Conservation (phyloP, 164 flowering plant genomes). For the Annona squamosa region DNA sequence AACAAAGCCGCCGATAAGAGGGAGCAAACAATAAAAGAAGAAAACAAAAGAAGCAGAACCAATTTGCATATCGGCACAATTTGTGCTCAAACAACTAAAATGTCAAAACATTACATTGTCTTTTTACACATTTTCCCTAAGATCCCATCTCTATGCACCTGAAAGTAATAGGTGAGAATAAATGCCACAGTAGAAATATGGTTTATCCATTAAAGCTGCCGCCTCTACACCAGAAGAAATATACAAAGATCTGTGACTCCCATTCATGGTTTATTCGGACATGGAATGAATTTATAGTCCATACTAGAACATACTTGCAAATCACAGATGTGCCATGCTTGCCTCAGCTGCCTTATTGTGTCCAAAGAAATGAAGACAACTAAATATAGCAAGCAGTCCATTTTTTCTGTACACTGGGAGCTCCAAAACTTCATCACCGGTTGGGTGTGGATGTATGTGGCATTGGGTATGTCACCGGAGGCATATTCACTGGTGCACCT, state of each 20-base stretch:
- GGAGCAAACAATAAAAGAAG: background rate
- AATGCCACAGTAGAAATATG: slow-evolving; percentile 3
- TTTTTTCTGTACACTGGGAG: slow-evolving; percentile 14
- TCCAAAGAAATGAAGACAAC: slow-evolving; percentile 4
- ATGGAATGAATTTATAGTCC: slow-evolving; percentile 17
- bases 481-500: slow-evolving; percentile 67
- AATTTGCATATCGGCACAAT: slow-evolving; percentile 11
- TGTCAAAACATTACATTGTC: slow-evolving; percentile 6
- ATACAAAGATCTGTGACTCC: slow-evolving; percentile 16
- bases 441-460: slow-evolving; percentile 54
- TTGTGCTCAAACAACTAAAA: slow-evolving; percentile 10
- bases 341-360: slow-evolving; percentile 11
- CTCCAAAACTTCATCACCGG: slow-evolving; percentile 31
- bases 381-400: slow-evolving; percentile 4
- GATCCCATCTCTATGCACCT: slow-evolving; percentile 14
- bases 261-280: slow-evolving; percentile 19
- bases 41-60: background rate
- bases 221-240: slow-evolving; percentile 8
- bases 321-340: slow-evolving; percentile 6
- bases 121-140: slow-evolving; percentile 14
- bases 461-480: slow-evolving; percentile 62
- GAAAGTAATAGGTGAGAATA: slow-evolving; percentile 7
- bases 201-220: slow-evolving; percentile 8
- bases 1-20: background rate
- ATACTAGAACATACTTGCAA: slow-evolving; percentile 3